Evolutionary conservation across 1,284 basidiomycete species (phyloP).

Genomic region (Clitocybe nebularis): DNA sequence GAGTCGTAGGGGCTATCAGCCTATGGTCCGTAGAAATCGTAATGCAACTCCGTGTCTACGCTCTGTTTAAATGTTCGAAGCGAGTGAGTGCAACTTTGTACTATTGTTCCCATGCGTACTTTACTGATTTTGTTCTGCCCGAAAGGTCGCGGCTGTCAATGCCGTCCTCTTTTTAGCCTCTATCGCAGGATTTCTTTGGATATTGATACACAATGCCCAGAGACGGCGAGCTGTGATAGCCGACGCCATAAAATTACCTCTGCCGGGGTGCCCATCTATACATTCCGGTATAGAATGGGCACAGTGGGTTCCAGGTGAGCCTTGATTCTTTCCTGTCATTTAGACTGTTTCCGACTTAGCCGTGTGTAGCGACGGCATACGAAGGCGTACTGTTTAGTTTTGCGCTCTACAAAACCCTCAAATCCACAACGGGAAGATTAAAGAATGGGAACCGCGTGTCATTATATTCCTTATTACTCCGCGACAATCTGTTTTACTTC

Average conservation of each 20-base stretch:
- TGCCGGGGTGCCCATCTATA: slow-evolving; percentile 40
- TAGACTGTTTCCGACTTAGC: slow-evolving; percentile 12
- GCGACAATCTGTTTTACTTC: slow-evolving; percentile 40
- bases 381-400: slow-evolving; percentile 37
- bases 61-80: slow-evolving; percentile 27
- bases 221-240: slow-evolving; percentile 12
- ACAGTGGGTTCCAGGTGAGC: slow-evolving; percentile 35
- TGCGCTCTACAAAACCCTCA: slow-evolving; percentile 30
- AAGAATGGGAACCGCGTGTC: slow-evolving; percentile 20
- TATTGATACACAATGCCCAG: slow-evolving; percentile 13
- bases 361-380: slow-evolving; percentile 31
- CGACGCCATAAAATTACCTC: slow-evolving; percentile 27
- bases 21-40: slow-evolving; percentile 36
- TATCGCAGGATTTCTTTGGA: slow-evolving; percentile 15
- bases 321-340: slow-evolving; percentile 14
- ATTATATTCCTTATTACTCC: slow-evolving; percentile 28
- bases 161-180: slow-evolving; percentile 13
- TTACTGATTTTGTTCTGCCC: no score
- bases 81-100: slow-evolving; percentile 14
- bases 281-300: slow-evolving; percentile 44
- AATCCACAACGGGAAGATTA: slow-evolving; percentile 20
- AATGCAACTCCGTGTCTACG: slow-evolving; percentile 32
- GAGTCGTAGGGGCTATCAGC: slow-evolving; percentile 32
- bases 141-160: slow-evolving; percentile 14
- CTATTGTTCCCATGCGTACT: not conserved